phyloP scores from a whole-genome alignment of 768 basidiomycete species.

The Boletus vinaceobasis region DNA sequence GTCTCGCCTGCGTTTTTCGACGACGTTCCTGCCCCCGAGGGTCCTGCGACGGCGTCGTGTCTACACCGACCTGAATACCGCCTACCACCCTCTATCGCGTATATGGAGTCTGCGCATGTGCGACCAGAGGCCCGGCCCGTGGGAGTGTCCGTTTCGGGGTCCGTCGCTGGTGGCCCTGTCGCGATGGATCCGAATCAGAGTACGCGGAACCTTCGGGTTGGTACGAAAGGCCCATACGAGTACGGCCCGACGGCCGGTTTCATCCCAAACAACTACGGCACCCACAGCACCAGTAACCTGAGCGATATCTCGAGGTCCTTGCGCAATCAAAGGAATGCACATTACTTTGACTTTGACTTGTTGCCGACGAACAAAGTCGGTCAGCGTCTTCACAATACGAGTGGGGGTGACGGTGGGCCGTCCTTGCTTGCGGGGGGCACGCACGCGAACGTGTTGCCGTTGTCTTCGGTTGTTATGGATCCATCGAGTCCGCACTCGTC shows the following conservation, averaged over 20 bases:
- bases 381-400: background rate
- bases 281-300: slow-evolving; percentile 7
- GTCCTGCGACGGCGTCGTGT: slow-evolving; percentile 41
- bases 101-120: slow-evolving; percentile 16
- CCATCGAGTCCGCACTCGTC: background rate
- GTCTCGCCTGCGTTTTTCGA: slow-evolving; percentile 46
- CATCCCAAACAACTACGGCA: slow-evolving; percentile 18
- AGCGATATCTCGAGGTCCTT: slow-evolving; percentile 7
- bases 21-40: slow-evolving; percentile 42
- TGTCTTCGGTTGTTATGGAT: background rate
- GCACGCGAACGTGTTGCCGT: background rate
- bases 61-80: slow-evolving; percentile 31
- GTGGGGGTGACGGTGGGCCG: background rate
- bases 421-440: background rate
- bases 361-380: slow-evolving; percentile 9
- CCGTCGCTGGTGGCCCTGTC: background rate
- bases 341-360: slow-evolving; percentile 29
- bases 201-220: background rate
- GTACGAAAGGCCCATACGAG: background rate
- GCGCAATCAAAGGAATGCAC: slow-evolving; percentile 15
- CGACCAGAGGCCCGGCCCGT: slow-evolving; percentile 6
- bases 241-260: slow-evolving; percentile 31
- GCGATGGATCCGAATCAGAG: background rate
- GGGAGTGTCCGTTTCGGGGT: background rate
- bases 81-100: slow-evolving; percentile 15